Evolutionary conservation across 208 protist genomes (phyloP).

Genomic region (Ichthyophonus hoferi): DNA sequence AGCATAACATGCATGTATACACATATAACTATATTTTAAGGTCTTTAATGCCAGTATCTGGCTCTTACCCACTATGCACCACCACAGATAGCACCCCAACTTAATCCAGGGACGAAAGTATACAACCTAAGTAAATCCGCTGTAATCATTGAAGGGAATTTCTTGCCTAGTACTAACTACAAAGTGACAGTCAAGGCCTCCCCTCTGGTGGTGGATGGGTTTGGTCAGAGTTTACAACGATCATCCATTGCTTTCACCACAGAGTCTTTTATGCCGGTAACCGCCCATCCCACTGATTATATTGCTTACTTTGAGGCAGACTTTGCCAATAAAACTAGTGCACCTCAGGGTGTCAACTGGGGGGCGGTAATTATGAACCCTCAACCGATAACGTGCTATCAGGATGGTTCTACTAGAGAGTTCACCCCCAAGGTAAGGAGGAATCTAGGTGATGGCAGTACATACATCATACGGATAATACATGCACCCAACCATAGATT

Average conservation of each 20-base stretch:
- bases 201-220: neutral
- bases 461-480: too few relatives aligned
- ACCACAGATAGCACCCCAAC: neutral
- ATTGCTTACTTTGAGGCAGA: neutral
- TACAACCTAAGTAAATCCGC: neutral
- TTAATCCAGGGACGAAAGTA: neutral
- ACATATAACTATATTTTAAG: too few relatives aligned
- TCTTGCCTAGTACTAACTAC: neutral
- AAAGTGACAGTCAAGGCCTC: neutral
- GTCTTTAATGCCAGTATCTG: too few relatives aligned
- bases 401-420: too few relatives aligned
- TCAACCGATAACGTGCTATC: neutral
- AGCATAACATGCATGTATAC: neutral
- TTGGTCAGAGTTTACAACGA: neutral
- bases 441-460: too few relatives aligned
- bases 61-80: too few relatives aligned
- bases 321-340: too few relatives aligned
- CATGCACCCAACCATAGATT: too few relatives aligned
- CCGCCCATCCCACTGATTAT: neutral
- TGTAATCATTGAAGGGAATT: neutral
- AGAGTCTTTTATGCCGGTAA: neutral
- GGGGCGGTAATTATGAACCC: neutral
- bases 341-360: neutral
- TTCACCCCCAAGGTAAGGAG: too few relatives aligned
- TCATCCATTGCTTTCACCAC: neutral